Evolutionary conservation across 306 rosid genomes (phyloP).

Genomic region (Quercus aquifolioides): DNA sequence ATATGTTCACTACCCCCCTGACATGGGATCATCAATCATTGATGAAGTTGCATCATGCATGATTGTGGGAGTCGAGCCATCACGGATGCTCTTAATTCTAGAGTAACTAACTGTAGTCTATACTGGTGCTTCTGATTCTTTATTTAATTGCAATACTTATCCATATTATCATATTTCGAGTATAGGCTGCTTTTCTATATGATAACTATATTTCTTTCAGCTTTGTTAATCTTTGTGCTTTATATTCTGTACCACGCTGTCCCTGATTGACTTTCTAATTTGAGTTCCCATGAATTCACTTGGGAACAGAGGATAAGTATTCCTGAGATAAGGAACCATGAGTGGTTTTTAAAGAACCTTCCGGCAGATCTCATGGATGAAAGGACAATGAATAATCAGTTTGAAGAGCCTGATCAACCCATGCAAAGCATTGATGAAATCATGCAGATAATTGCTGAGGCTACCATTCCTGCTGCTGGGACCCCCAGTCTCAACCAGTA

Average conservation of each 20-base stretch:
- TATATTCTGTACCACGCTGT: constrained; percentile 2
- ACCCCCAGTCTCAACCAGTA: constrained; percentile 58
- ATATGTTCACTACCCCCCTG: no score
- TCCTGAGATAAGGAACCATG: constrained; percentile 82
- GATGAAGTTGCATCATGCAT: no score
- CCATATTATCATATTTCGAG: no score
- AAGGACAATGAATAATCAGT: constrained; percentile 42
- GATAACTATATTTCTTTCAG: background rate
- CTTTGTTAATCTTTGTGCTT: background rate
- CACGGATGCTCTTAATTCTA: no score
- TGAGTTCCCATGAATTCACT: constrained; percentile 3
- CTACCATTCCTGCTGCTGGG: constrained; percentile 80
- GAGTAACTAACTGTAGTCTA: no score
- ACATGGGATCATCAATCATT: no score
- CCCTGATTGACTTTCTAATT: constrained; percentile 17
- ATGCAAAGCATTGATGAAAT: constrained; percentile 80
- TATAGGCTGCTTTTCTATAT: background rate
- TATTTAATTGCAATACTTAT: no score
- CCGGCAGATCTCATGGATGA: constrained; percentile 83
- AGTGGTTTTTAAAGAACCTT: constrained; percentile 90
- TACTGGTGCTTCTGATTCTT: no score
- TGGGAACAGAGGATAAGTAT: constrained; percentile 75
- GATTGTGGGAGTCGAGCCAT: no score
- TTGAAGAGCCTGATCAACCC: constrained; percentile 88
- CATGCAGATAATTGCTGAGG: constrained; percentile 86